Evolutionary conservation across 345 rosid species (phyloP).

Genomic region (Mallotus nudiflorus): DNA sequence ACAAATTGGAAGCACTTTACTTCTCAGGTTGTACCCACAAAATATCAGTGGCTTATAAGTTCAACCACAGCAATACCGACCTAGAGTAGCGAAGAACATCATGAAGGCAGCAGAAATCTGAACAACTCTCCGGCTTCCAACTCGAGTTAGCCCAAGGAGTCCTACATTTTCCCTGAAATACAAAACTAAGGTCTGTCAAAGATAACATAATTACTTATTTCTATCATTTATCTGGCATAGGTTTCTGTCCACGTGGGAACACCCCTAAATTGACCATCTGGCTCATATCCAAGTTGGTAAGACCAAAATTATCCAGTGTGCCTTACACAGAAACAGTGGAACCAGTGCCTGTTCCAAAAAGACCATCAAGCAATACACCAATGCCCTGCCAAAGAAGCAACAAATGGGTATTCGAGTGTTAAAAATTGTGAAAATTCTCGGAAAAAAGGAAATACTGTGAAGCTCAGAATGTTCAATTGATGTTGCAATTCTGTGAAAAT

Average conservation of each 20-base stretch:
- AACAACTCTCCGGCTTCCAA: slow-evolving; percentile 38
- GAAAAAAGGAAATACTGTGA: not conserved
- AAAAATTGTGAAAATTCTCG: no score
- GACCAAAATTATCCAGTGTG: not conserved
- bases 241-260: not conserved
- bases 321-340: slow-evolving; percentile 37
- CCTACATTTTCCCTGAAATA: slow-evolving; percentile 32
- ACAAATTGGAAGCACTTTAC: not conserved
- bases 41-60: not conserved
- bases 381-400: slow-evolving; percentile 30
- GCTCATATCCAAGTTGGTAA: not conserved
- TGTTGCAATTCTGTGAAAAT: not conserved
- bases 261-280: not conserved
- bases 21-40: not conserved
- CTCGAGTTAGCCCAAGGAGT: slow-evolving; percentile 32
- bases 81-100: slow-evolving; percentile 29
- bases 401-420: no score
- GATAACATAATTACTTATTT: no score
- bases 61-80: slow-evolving; percentile 14
- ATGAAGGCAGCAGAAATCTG: slow-evolving; percentile 32
- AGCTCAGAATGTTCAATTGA: not conserved
- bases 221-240: no score
- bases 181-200: slow-evolving; percentile 2
- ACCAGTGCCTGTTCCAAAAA: slow-evolving; percentile 35
- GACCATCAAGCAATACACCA: slow-evolving; percentile 35